A percentile compares a stretch with the other conserved stretches of the same genome.
Evolutionary conservation across 768 basidiomycete species (phyloP).

Genomic region (Boletus reticulatus): DNA sequence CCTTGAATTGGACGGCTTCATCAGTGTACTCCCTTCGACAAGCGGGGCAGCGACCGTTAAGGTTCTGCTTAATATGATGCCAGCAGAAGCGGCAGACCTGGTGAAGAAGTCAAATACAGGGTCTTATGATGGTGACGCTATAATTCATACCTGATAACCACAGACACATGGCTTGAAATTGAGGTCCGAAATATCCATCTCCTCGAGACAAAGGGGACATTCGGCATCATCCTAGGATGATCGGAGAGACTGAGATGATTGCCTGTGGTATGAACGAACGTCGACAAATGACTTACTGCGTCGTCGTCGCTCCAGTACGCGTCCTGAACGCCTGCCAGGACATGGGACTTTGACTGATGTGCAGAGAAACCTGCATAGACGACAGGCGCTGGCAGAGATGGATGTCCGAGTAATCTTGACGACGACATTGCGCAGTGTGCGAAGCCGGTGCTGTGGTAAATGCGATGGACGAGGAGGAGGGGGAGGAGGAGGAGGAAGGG

Average conservation of each 20-base stretch:
- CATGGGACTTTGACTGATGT: constrained; percentile 80
- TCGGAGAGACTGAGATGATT: constrained; percentile 17
- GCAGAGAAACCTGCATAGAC: constrained; percentile 68
- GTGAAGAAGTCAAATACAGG: constrained; percentile 5
- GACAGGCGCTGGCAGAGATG: constrained; percentile 70
- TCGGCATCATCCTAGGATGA: constrained; percentile 86
- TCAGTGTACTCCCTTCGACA: constrained; percentile 93
- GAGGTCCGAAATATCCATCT: constrained; percentile 98
- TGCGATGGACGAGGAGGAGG: constrained; percentile 20
- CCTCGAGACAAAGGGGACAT: constrained; percentile 96
- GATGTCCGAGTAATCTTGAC: constrained; percentile 56
- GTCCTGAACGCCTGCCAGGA: constrained; percentile 88
- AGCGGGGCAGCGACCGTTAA: constrained; percentile 95
- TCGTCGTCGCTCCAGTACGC: constrained; percentile 97
- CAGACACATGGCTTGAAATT: constrained; percentile 99
- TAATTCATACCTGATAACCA: constrained; percentile 80
- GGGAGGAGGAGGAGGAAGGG: constrained; percentile 1
- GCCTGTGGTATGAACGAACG: constrained; percentile 7
- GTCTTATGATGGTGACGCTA: constrained; percentile 19
- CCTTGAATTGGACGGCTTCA: constrained; percentile 91
- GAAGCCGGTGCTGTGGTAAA: neutral
- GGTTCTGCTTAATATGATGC: constrained; percentile 95
- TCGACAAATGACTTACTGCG: constrained; percentile 46
- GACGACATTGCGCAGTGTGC: constrained; percentile 41
- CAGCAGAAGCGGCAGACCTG: constrained; percentile 99